Evolutionary conservation across 1,284 basidiomycete genomes (phyloP).

Genomic region (Pyrrhoderma lamaoense): DNA sequence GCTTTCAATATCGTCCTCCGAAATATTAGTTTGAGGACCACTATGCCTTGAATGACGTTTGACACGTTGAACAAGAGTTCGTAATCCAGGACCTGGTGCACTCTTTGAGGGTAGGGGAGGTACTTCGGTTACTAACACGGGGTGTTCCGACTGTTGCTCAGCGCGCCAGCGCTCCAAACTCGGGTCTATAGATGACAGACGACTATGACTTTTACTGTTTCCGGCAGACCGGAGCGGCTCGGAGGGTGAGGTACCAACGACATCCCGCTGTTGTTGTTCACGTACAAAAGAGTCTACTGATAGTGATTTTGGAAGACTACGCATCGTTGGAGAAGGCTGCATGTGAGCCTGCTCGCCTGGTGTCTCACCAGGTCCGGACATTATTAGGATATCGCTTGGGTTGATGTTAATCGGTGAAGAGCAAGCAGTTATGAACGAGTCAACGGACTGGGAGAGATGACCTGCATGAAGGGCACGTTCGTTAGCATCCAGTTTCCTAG

Average conservation of each 20-base stretch:
- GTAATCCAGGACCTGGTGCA: constrained; percentile 4
- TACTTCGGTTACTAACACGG: not conserved
- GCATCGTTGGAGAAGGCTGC: constrained; percentile 4
- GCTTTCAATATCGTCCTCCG: constrained; percentile 15
- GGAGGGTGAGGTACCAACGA: not conserved
- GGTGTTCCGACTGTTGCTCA: constrained; percentile 2
- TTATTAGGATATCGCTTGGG: constrained; percentile 1
- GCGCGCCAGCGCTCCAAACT: constrained; percentile 2
- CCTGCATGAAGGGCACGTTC: too few relatives aligned
- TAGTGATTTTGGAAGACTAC: constrained; percentile 13
- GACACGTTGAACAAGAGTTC: constrained; percentile 10
- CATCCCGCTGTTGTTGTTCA: constrained; percentile 11
- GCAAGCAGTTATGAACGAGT: constrained; percentile 15
- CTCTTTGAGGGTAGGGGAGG: constrained; percentile 1
- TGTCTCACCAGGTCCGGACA: not conserved
- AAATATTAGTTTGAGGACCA: not conserved
- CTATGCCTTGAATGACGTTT: constrained; percentile 6
- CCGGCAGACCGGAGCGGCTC: constrained; percentile 10
- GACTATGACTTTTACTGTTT: constrained; percentile 5
- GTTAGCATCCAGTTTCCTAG: too few relatives aligned
- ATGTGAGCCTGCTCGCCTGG: not conserved
- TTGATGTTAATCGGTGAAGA: constrained; percentile 10
- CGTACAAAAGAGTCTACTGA: constrained; percentile 17
- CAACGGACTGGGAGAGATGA: constrained; percentile 5
- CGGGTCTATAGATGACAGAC: constrained; percentile 12